Evolutionary conservation across 1,284 basidiomycete genomes (phyloP).

Genomic region (Retiboletus flavoniger): DNA sequence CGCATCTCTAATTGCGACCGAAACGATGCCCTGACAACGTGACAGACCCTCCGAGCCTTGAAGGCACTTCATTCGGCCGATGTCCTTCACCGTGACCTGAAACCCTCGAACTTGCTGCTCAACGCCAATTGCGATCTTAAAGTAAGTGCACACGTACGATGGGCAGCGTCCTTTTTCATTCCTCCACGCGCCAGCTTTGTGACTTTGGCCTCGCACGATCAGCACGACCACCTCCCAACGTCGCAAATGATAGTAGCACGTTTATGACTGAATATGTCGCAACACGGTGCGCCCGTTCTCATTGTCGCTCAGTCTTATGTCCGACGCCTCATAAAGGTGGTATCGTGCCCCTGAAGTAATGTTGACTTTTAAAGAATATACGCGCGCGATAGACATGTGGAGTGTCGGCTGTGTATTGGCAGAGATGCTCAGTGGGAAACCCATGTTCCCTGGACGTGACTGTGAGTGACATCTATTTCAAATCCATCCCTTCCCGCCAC

Average conservation of each 20-base stretch:
- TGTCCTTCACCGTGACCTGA: constrained; percentile 87
- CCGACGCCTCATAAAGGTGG: constrained; percentile 56
- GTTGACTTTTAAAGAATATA: constrained; percentile 94
- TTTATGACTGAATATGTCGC: constrained; percentile 97
- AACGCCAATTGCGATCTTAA: constrained; percentile 97
- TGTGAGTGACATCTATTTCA: constrained; percentile 42
- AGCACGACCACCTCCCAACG: constrained; percentile 75
- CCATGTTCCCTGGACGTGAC: constrained; percentile 87
- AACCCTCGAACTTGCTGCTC: constrained; percentile 88
- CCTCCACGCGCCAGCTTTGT: constrained; percentile 57
- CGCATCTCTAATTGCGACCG: constrained; percentile 3
- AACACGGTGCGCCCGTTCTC: constrained; percentile 54
- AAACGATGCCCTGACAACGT: constrained; percentile 12
- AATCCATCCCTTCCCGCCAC: not conserved
- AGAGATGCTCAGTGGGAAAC: constrained; percentile 90
- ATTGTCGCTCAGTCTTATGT: not conserved
- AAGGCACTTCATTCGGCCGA: constrained; percentile 92
- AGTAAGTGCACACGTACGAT: constrained; percentile 40
- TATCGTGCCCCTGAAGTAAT: constrained; percentile 94
- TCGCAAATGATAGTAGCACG: constrained; percentile 78
- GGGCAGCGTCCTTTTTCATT: constrained; percentile 7
- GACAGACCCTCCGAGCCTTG: constrained; percentile 76
- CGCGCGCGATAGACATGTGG: constrained; percentile 92
- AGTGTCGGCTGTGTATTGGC: constrained; percentile 91
- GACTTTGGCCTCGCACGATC: constrained; percentile 92